Evolutionary conservation across 257 asterid genomes (phyloP).

Genomic region (Echium plantagineum): DNA sequence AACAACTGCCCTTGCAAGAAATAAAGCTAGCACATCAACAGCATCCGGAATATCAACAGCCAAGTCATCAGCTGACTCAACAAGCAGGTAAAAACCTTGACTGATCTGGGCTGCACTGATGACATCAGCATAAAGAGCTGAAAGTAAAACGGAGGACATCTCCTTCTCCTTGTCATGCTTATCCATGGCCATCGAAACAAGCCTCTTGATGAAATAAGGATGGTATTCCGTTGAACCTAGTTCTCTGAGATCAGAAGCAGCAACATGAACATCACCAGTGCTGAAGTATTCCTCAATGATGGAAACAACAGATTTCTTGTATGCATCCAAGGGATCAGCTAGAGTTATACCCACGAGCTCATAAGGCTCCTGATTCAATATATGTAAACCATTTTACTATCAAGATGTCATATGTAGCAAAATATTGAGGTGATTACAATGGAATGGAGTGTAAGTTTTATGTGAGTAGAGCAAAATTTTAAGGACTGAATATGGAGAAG

Average conservation of each 20-base stretch:
- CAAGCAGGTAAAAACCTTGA: conserved; percentile 73
- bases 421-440: too few relatives aligned
- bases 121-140: conserved; percentile 81
- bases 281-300: conserved; percentile 81
- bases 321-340: conserved; percentile 63
- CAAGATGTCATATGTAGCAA: too few relatives aligned
- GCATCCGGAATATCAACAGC: conserved; percentile 82
- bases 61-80: conserved; percentile 93
- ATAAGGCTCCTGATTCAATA: conserved; percentile 64
- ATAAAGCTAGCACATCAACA: conserved; percentile 76
- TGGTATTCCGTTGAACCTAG: conserved; percentile 79
- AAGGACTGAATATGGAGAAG: not conserved
- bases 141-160: conserved; percentile 95
- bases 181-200: conserved; percentile 93
- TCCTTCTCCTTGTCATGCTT: conserved; percentile 92
- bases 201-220: conserved; percentile 84
- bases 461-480: not conserved
- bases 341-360: conserved; percentile 64
- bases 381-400: not conserved
- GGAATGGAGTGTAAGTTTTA: not conserved
- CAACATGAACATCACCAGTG: conserved; percentile 80
- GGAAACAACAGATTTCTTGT: conserved; percentile 71
- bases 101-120: conserved; percentile 63
- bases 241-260: conserved; percentile 81
- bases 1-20: conserved; percentile 92